Evolutionary conservation across 2,329 filamentous ascomycete species (phyloP).

Genomic region (Diaporthe capsici): DNA sequence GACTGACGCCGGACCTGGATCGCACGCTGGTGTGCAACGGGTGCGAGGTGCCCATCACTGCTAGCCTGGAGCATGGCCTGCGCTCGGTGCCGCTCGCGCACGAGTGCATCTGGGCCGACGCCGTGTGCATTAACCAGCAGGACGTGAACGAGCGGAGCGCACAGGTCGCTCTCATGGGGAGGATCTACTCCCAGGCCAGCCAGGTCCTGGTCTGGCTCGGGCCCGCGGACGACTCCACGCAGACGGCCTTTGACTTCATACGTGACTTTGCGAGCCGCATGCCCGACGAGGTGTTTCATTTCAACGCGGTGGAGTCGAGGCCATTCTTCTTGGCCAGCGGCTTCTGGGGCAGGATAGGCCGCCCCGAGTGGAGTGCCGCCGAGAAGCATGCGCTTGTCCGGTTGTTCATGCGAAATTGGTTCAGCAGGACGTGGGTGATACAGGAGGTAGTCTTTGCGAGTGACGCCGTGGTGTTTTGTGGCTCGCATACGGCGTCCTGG

Average conservation of each 20-base stretch:
- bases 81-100: background rate
- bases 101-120: background rate
- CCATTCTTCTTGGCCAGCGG: background rate
- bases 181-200: background rate
- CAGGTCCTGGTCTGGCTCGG: constrained; percentile 10
- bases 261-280: constrained; percentile 2
- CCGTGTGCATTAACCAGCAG: constrained; percentile 16
- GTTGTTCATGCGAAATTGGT: background rate
- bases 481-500: background rate
- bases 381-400: background rate
- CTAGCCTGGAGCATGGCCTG: background rate
- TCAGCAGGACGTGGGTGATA: background rate
- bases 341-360: background rate
- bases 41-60: background rate
- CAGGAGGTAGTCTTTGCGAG: background rate
- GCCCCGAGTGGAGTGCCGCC: background rate
- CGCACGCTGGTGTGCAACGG: background rate
- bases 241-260: background rate
- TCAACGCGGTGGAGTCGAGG: background rate
- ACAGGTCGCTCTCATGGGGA: constrained; percentile 1
- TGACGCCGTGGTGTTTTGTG: background rate
- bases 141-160: background rate
- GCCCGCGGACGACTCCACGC: background rate
- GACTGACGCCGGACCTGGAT: background rate
- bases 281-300: background rate